phyloP scores from a whole-genome alignment of 2,329 filamentous ascomycete species.

The Colletotrichum sp. region DNA sequence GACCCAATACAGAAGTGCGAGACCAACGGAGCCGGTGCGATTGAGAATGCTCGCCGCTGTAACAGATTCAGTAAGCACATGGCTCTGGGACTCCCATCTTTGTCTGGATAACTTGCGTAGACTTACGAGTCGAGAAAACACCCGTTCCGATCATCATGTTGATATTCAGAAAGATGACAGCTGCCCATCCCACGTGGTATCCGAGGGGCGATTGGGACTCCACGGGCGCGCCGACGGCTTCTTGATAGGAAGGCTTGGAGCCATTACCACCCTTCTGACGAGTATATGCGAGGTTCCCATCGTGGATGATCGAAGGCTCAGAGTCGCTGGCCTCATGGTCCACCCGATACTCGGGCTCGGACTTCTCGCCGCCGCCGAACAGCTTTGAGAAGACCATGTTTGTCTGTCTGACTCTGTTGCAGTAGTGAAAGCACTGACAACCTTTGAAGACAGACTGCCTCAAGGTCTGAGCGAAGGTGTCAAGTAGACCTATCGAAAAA shows the following conservation, averaged over 20 bases:
- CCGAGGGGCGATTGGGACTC: slow-evolving; percentile 64
- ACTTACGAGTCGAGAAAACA: slow-evolving; percentile 68
- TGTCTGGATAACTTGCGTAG: background rate
- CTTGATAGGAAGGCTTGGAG: slow-evolving; percentile 58
- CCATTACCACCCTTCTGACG: slow-evolving; percentile 53
- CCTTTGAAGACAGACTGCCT: background rate
- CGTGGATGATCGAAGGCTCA: slow-evolving; percentile 32
- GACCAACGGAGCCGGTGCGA: slow-evolving; percentile 66
- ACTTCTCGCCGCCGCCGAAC: slow-evolving; percentile 7
- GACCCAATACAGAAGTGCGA: slow-evolving; percentile 68
- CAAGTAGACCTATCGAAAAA: background rate
- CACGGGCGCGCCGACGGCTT: slow-evolving; percentile 66
- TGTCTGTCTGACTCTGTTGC: background rate
- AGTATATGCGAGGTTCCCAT: slow-evolving; percentile 48
- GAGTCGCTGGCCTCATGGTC: slow-evolving; percentile 26
- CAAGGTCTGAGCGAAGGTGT: background rate
- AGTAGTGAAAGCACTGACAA: background rate
- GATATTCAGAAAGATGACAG: slow-evolving; percentile 65
- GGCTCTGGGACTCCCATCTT: background rate
- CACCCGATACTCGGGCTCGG: background rate
- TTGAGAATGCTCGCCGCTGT: slow-evolving; percentile 62
- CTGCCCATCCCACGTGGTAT: slow-evolving; percentile 60
- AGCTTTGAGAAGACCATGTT: slow-evolving; percentile 11
- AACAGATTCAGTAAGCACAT: background rate
- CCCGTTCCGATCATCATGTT: slow-evolving; percentile 69